Percentiles rank a stretch among this genome's conserved stretches.
These are phyloP conservation scores for Penicillium dipodomyicola DNA, from an alignment of 495 filamentous ascomycete species.

Conservation along the genomic window DNA sequence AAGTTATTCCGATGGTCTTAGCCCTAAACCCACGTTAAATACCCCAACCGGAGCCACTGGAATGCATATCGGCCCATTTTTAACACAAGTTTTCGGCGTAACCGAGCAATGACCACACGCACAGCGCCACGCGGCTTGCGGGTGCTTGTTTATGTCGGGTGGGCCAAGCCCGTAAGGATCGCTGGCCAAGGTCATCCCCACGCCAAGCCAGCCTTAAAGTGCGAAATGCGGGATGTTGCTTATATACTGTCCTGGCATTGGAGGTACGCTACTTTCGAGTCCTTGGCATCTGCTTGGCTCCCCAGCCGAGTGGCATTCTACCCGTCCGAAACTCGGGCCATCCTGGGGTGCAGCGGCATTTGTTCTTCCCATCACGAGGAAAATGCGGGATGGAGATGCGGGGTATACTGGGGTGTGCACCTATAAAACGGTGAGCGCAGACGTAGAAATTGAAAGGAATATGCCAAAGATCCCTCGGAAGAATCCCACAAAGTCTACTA, in stretches of 20 bases:
- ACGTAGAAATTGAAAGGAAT: background rate
- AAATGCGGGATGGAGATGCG: slow-evolving; percentile 18
- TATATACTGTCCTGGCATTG: slow-evolving; percentile 14
- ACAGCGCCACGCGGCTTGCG: slow-evolving; percentile 14
- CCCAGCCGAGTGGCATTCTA: slow-evolving; percentile 12
- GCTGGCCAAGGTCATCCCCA: slow-evolving; percentile 11
- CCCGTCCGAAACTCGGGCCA: slow-evolving; percentile 10
- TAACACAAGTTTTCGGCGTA: slow-evolving; percentile 5
- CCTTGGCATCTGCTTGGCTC: slow-evolving; percentile 25
- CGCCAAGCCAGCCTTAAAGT: slow-evolving; percentile 20
- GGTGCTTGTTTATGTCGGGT: slow-evolving; percentile 4
- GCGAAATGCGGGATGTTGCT: slow-evolving; percentile 10
- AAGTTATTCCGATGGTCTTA: background rate
- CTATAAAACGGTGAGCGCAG: slow-evolving; percentile 5
- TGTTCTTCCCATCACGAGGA: slow-evolving; percentile 7
- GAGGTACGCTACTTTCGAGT: slow-evolving; percentile 15
- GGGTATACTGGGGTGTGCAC: background rate
- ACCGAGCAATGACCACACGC: slow-evolving; percentile 18
- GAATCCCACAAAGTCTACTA: background rate
- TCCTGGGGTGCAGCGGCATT: slow-evolving; percentile 6
- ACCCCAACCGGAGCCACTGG: slow-evolving; percentile 3
- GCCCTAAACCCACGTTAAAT: background rate
- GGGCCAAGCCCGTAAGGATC: slow-evolving; percentile 22
- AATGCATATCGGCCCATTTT: slow-evolving; percentile 9
- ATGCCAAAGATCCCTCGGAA: background rate